Evolutionary conservation across 2,329 filamentous ascomycete genomes (phyloP).

Genomic region (Scedosporium minutisporum): DNA sequence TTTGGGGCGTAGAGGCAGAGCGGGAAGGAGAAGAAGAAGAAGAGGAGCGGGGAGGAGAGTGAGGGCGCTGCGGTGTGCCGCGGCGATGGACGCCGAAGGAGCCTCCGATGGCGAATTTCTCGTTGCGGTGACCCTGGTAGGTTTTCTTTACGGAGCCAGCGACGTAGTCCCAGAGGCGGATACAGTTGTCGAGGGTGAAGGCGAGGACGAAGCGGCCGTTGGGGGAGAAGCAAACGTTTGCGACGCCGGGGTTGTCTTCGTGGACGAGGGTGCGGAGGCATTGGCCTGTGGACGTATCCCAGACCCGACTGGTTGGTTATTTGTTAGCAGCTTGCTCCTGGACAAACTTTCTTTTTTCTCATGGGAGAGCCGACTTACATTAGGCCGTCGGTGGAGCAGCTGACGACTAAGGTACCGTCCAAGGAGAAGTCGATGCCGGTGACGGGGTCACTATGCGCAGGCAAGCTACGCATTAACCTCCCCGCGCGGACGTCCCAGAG

Average conservation of each 20-base stretch:
- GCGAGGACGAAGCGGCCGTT: slow-evolving; percentile 91
- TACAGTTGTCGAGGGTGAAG: slow-evolving; percentile 80
- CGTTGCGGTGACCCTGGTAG: slow-evolving; percentile 85
- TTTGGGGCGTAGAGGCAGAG: neutral
- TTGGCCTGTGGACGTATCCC: slow-evolving; percentile 92
- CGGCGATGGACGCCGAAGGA: slow-evolving; percentile 57
- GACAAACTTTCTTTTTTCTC: no score
- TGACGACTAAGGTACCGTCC: slow-evolving; percentile 86
- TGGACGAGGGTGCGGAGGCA: slow-evolving; percentile 91
- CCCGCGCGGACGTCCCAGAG: slow-evolving; percentile 92
- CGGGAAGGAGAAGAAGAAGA: neutral
- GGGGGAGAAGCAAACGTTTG: slow-evolving; percentile 82
- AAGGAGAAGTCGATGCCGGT: slow-evolving; percentile 85
- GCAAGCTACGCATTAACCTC: slow-evolving; percentile 77
- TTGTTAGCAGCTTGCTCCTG: no score
- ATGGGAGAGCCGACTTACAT: slow-evolving; percentile 45
- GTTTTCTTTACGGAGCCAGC: slow-evolving; percentile 89
- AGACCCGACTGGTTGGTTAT: slow-evolving; percentile 55
- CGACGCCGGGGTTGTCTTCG: slow-evolving; percentile 82
- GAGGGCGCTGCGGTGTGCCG: neutral
- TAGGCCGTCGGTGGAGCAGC: slow-evolving; percentile 82
- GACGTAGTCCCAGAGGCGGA: slow-evolving; percentile 92
- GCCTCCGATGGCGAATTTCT: slow-evolving; percentile 73
- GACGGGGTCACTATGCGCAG: slow-evolving; percentile 91
- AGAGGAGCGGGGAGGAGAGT: neutral